Conservation (phyloP, 2,329 filamentous ascomycete species). For the Penicillium rolfsii region DNA sequence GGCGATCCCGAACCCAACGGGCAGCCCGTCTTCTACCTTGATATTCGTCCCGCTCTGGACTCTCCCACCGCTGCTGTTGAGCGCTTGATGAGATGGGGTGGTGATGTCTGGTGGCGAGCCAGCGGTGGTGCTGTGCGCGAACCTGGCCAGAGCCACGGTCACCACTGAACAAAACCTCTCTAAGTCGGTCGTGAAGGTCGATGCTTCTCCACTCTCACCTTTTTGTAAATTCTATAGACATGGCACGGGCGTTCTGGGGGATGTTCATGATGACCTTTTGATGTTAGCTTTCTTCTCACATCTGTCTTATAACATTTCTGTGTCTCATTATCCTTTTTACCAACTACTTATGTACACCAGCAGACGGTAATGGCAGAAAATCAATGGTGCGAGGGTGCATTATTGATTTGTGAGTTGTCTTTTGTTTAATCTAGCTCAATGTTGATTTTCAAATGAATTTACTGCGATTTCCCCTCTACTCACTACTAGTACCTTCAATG, state of each 20-base stretch:
- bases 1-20: slow-evolving; percentile 79
- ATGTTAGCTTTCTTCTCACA: slow-evolving; percentile 8
- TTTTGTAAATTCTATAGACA: slow-evolving; percentile 26
- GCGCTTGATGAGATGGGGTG: slow-evolving; percentile 83
- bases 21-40: slow-evolving; percentile 93
- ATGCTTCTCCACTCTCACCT: slow-evolving; percentile 34
- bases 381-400: background rate
- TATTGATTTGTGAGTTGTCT: background rate
- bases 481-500: no score
- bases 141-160: slow-evolving; percentile 7
- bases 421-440: background rate
- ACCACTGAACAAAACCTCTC: background rate
- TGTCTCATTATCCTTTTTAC: slow-evolving; percentile 8
- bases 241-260: slow-evolving; percentile 33
- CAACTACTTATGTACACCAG: slow-evolving; percentile 10
- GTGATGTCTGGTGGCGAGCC: slow-evolving; percentile 91
- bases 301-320: slow-evolving; percentile 15
- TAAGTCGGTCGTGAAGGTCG: background rate
- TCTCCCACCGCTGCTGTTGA: slow-evolving; percentile 80
- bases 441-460: background rate
- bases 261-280: slow-evolving; percentile 12
- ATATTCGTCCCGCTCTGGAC: slow-evolving; percentile 86
- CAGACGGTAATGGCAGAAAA: slow-evolving; percentile 17
- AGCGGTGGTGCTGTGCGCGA: slow-evolving; percentile 67
- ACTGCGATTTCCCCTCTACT: background rate